Percentiles rank a stretch among this genome's conserved stretches.
Conservation (phyloP, 139 green algal genomes). For the Tetradesmus lagerheimii region DNA sequence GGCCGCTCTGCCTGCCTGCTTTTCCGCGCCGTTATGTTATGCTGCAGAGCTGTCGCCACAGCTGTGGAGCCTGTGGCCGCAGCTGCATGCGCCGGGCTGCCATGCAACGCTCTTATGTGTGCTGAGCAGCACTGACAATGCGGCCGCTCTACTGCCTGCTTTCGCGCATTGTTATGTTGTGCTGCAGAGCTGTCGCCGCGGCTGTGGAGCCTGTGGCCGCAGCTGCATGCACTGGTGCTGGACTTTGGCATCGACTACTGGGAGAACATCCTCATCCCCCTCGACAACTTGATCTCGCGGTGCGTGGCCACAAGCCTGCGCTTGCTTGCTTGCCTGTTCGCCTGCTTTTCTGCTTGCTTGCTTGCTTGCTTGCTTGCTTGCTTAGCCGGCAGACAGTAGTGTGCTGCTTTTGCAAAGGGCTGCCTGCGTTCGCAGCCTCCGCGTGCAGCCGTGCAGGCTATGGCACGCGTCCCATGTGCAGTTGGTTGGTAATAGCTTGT, state of each 20-base stretch:
- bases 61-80: slow-evolving; percentile 94
- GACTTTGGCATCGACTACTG: slow-evolving; percentile 95
- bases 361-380: neutral
- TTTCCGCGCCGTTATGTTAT: neutral
- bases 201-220: slow-evolving; percentile 94
- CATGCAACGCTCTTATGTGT: no score
- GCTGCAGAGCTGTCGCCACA: slow-evolving; percentile 70
- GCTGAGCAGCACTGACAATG: no score
- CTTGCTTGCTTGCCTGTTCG: neutral
- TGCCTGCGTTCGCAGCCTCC: neutral
- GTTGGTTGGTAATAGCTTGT: no score
- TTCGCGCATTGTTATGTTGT: neutral
- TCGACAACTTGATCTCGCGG: slow-evolving; percentile 96
- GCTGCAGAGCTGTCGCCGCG: slow-evolving; percentile 71
- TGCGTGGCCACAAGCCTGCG: no score
- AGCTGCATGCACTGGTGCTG: slow-evolving; percentile 75
- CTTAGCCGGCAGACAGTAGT: neutral
- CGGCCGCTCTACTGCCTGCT: neutral
- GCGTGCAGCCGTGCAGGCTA: no score
- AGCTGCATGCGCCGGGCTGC: slow-evolving; percentile 75
- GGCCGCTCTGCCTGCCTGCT: neutral
- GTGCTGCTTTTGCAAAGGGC: no score
- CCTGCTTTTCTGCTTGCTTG: neutral
- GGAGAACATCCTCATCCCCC: slow-evolving; percentile 80
- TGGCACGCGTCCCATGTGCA: no score